Percentiles rank a stretch among this genome's conserved stretches.
phyloP scores from a whole-genome alignment of 2,329 filamentous ascomycete species.

The Penicillium sp. region DNA sequence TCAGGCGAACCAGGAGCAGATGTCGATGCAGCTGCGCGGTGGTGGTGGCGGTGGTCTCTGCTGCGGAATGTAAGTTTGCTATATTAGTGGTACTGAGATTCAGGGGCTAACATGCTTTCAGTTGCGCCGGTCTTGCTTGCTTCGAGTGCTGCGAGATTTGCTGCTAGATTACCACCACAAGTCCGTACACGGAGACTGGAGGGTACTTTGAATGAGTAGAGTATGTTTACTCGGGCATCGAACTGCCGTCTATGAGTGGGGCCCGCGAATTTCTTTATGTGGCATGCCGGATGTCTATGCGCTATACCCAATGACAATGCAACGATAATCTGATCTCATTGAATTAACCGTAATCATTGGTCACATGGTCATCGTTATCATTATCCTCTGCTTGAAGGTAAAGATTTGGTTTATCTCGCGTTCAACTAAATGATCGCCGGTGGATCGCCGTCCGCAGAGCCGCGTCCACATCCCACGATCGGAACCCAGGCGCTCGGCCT shows the following conservation, averaged over 20 bases:
- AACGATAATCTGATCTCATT: not conserved
- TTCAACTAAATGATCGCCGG: slow-evolving; percentile 6
- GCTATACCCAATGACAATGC: slow-evolving; percentile 5
- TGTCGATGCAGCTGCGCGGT: slow-evolving; percentile 34
- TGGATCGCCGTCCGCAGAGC: slow-evolving; percentile 26
- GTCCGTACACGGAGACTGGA: not conserved
- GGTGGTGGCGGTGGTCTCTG: slow-evolving; percentile 33
- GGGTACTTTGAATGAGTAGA: not conserved
- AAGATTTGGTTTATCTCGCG: not conserved
- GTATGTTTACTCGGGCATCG: not conserved
- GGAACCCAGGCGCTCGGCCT: slow-evolving; percentile 36
- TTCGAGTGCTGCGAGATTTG: slow-evolving; percentile 37
- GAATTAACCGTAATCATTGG: not conserved
- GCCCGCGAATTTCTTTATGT: not conserved
- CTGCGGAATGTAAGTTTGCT: slow-evolving; percentile 34
- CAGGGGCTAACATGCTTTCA: slow-evolving; percentile 7
- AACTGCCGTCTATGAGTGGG: not conserved
- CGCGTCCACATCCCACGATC: slow-evolving; percentile 32
- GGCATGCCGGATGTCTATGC: slow-evolving; percentile 2
- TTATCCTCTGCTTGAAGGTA: not conserved
- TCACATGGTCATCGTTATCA: not conserved
- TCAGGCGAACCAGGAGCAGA: slow-evolving; percentile 27
- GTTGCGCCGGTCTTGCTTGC: slow-evolving; percentile 35
- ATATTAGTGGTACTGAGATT: not conserved
- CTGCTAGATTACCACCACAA: slow-evolving; percentile 24